Percentiles rank a stretch among this genome's conserved stretches.
These are phyloP conservation scores for Sporothrix pallida DNA, from an alignment of 2,329 filamentous ascomycete species.

Conservation along the genomic window DNA sequence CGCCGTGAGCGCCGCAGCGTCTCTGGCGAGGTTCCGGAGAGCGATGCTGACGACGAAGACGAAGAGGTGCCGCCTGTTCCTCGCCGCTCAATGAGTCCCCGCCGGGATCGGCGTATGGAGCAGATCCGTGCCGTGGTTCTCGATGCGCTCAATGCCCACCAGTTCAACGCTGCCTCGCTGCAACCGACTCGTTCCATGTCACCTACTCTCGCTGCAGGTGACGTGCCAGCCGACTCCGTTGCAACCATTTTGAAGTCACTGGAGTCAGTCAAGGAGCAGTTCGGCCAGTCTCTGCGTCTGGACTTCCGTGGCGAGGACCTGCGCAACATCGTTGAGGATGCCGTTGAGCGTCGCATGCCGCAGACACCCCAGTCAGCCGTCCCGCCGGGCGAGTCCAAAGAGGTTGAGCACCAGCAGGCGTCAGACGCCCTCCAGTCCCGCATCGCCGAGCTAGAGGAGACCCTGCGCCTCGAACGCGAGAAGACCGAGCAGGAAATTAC, in stretches of 20 bases:
- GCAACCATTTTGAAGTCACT: slow-evolving; percentile 69
- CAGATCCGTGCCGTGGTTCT: slow-evolving; percentile 76
- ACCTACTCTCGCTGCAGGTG: slow-evolving; percentile 5
- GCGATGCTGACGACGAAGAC: slow-evolving; percentile 94
- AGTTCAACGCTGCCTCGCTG: slow-evolving; percentile 43
- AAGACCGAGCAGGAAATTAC: slow-evolving; percentile 57
- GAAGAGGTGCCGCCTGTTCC: slow-evolving; percentile 66
- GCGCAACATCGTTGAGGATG: slow-evolving; percentile 67
- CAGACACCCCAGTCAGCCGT: slow-evolving; percentile 49
- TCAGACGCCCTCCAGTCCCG: slow-evolving; percentile 65
- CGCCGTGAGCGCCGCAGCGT: slow-evolving; percentile 67
- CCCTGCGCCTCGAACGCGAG: slow-evolving; percentile 54
- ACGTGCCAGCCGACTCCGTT: slow-evolving; percentile 47
- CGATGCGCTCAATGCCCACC: slow-evolving; percentile 72
- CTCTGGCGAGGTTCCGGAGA: slow-evolving; percentile 74
- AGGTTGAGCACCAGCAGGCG: slow-evolving; percentile 55
- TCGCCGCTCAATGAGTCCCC: slow-evolving; percentile 76
- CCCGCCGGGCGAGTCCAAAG: slow-evolving; percentile 52
- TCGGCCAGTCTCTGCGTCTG: slow-evolving; percentile 52
- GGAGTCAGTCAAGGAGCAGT: slow-evolving; percentile 64
- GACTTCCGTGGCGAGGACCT: slow-evolving; percentile 60
- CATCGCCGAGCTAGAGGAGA: slow-evolving; percentile 65
- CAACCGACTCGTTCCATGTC: slow-evolving; percentile 18
- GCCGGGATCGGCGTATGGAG: slow-evolving; percentile 78
- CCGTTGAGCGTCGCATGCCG: slow-evolving; percentile 63